A percentile compares a stretch with the other conserved stretches of the same genome.
Evolutionary conservation across 768 basidiomycete genomes (phyloP).

Genomic region (Boletus rubroflammeus): DNA sequence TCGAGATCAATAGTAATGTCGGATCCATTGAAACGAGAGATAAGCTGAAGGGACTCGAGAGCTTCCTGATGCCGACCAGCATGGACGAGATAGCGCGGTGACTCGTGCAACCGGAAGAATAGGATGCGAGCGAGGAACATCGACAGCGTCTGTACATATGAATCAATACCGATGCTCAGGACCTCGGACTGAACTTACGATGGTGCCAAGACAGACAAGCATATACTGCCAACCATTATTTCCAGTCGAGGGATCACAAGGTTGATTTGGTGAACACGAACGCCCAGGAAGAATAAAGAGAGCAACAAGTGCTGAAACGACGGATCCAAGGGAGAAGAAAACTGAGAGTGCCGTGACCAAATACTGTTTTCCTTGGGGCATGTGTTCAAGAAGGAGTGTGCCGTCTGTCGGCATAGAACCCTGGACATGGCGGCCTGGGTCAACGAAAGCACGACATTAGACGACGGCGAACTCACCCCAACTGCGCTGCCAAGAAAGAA

Average conservation of each 20-base stretch:
- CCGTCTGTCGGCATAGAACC: slow-evolving; percentile 97
- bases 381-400: slow-evolving; percentile 86
- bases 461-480: slow-evolving; percentile 56
- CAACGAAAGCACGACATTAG: background rate
- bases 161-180: slow-evolving; percentile 1
- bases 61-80: slow-evolving; percentile 84
- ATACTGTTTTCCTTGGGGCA: slow-evolving; percentile 89
- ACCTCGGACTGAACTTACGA: slow-evolving; percentile 56
- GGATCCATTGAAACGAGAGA: slow-evolving; percentile 83
- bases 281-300: slow-evolving; percentile 73
- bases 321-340: slow-evolving; percentile 95
- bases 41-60: slow-evolving; percentile 74
- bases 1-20: slow-evolving; percentile 60
- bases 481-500: slow-evolving; percentile 93
- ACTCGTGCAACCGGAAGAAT: slow-evolving; percentile 92
- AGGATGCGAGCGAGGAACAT: slow-evolving; percentile 88
- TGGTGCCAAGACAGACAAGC: slow-evolving; percentile 67
- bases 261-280: slow-evolving; percentile 51
- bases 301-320: slow-evolving; percentile 78
- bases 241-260: slow-evolving; percentile 62
- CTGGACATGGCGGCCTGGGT: slow-evolving; percentile 35
- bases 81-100: slow-evolving; percentile 89
- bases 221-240: slow-evolving; percentile 92
- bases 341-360: slow-evolving; percentile 87
- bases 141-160: slow-evolving; percentile 59